Evolutionary conservation across 805 yeast species (phyloP).

Genomic region (Candida tibetensis): DNA sequence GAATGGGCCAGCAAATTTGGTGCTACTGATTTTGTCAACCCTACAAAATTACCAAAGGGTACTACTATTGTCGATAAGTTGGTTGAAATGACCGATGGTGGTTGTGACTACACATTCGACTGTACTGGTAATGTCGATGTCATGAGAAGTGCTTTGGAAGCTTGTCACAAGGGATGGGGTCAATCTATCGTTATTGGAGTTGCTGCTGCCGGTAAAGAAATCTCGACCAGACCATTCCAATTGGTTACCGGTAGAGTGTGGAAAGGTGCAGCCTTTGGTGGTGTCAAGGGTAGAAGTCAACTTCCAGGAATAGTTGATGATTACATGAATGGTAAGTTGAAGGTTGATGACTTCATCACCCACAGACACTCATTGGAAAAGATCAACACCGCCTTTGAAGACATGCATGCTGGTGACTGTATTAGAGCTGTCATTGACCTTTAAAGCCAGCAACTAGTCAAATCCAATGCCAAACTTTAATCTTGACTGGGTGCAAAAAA

Average conservation of each 20-base stretch:
- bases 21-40: slow-evolving; percentile 93
- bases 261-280: slow-evolving; percentile 99
- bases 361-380: slow-evolving; percentile 76
- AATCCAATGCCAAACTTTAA: slow-evolving; percentile 3
- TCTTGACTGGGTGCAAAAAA: slow-evolving; percentile 1
- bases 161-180: slow-evolving; percentile 99
- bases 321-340: slow-evolving; percentile 74
- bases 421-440: slow-evolving; percentile 83
- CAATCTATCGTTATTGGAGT: slow-evolving; percentile 93
- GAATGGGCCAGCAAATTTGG: slow-evolving; percentile 88
- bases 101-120: slow-evolving; percentile 93
- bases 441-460: slow-evolving; percentile 20
- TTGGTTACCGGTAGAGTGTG: slow-evolving; percentile 98
- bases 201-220: slow-evolving; percentile 97
- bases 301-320: slow-evolving; percentile 87
- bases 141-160: slow-evolving; percentile 95
- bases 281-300: slow-evolving; percentile 96
- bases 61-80: slow-evolving; percentile 74
- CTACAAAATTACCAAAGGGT: slow-evolving; percentile 71
- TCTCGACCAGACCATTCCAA: slow-evolving; percentile 97
- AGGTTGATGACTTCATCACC: slow-evolving; percentile 93
- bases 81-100: slow-evolving; percentile 92
- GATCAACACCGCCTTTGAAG: slow-evolving; percentile 88
- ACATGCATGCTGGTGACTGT: slow-evolving; percentile 91
- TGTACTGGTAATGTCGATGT: slow-evolving; percentile 96